Evolutionary conservation across 2,329 filamentous ascomycete species (phyloP).

Genomic region (Sarocladiaceae sp.): DNA sequence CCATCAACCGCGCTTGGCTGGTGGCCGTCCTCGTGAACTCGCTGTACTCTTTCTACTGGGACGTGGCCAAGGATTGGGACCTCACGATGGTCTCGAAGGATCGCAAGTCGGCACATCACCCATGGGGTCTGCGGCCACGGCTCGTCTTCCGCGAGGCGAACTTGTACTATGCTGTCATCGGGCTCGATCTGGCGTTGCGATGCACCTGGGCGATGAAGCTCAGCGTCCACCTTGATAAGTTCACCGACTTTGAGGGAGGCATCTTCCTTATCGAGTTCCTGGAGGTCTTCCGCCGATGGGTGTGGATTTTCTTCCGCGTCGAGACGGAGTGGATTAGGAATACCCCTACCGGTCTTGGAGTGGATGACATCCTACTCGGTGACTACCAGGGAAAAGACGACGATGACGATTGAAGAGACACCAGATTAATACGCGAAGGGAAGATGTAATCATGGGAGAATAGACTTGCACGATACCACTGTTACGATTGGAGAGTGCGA

Average conservation of each 20-base stretch:
- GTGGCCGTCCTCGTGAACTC: conserved; percentile 76
- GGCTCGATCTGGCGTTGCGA: conserved; percentile 73
- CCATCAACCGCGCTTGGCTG: conserved; percentile 60
- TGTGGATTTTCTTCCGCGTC: conserved; percentile 95
- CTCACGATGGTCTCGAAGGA: conserved; percentile 71
- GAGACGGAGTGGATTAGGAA: conserved; percentile 86
- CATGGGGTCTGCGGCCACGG: conserved; percentile 72
- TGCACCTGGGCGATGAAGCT: conserved; percentile 92
- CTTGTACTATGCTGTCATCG: conserved; percentile 80
- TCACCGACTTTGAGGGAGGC: conserved; percentile 81
- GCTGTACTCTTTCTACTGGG: conserved; percentile 97
- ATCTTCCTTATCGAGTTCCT: conserved; percentile 85
- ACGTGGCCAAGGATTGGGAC: conserved; percentile 95
- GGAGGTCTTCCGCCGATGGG: conserved; percentile 84
- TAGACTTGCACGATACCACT: neutral
- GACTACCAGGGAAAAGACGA: conserved; percentile 63
- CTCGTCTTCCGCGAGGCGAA: conserved; percentile 67
- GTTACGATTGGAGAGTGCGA: neutral
- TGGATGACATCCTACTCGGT: conserved; percentile 71
- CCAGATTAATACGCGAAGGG: neutral
- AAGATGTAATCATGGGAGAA: neutral
- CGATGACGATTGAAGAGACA: conserved; percentile 28
- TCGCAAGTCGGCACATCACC: conserved; percentile 59
- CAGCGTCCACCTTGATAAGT: conserved; percentile 73
- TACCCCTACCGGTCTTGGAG: conserved; percentile 43